These are phyloP conservation scores for Pythium plurisporium DNA, from an alignment of 352 stramenopile species.

Conservation along the genomic window DNA sequence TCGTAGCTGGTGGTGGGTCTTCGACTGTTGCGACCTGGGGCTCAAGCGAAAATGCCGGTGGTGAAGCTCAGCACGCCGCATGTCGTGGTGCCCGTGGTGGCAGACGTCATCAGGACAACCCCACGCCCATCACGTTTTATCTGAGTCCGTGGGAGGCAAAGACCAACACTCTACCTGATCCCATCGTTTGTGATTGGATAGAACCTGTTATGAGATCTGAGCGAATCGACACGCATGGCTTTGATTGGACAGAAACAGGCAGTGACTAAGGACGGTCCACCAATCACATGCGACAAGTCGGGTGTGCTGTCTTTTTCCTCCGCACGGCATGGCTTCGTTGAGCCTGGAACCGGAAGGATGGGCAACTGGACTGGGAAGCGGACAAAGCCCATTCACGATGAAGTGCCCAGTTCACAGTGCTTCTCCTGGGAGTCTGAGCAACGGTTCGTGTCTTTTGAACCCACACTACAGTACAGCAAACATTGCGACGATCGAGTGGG, in stretches of 20 bases:
- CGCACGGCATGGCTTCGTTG: neutral
- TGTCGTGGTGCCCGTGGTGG: neutral
- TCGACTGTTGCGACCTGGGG: neutral
- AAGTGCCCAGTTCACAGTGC: neutral
- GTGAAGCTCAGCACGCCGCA: neutral
- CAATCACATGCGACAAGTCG: neutral
- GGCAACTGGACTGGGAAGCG: too few species aligned
- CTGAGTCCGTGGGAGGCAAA: neutral
- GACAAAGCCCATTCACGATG: neutral
- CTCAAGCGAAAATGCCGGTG: neutral
- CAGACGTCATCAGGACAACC: constrained; percentile 1
- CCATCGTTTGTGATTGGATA: neutral
- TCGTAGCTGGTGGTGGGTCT: neutral
- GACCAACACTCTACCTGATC: constrained; percentile 7
- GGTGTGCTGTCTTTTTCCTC: constrained; percentile 3
- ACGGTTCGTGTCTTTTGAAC: neutral
- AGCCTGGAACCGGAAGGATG: neutral
- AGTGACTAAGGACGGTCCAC: neutral
- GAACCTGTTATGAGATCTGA: neutral
- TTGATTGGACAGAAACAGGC: neutral
- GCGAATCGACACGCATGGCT: too few species aligned
- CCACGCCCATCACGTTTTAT: neutral
- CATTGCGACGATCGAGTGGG: too few species aligned
- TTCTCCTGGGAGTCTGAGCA: neutral
- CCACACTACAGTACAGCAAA: neutral